These are phyloP conservation scores for Cyclotella atomus DNA, from an alignment of 108 stramenopile species.

Conservation along the genomic window DNA sequence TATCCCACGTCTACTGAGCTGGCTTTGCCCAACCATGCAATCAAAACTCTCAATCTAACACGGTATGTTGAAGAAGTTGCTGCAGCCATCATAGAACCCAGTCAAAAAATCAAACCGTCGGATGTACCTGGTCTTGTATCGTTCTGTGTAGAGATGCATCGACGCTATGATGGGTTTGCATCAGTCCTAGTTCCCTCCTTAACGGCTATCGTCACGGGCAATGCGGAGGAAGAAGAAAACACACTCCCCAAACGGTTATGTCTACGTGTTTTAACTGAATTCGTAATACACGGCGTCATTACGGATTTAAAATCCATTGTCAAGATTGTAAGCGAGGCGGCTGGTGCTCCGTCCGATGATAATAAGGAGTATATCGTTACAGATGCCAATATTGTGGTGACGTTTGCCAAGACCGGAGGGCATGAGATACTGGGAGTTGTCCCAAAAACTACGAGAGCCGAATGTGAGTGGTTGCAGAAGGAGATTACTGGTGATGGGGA, in stretches of 20 bases:
- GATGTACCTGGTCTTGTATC: slow-evolving; percentile 71
- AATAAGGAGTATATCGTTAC: slow-evolving; percentile 77
- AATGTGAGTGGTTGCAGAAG: slow-evolving; percentile 31
- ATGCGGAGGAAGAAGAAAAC: slow-evolving; percentile 43
- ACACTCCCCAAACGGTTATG: slow-evolving; percentile 65
- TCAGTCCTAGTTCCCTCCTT: slow-evolving; percentile 52
- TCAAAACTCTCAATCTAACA: slow-evolving; percentile 85
- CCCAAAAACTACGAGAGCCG: slow-evolving; percentile 50
- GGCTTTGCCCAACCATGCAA: slow-evolving; percentile 45
- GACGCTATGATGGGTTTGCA: slow-evolving; percentile 65
- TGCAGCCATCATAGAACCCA: slow-evolving; percentile 79
- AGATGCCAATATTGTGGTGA: slow-evolving; percentile 80
- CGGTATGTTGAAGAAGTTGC: slow-evolving; percentile 96
- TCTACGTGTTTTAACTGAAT: slow-evolving; percentile 74
- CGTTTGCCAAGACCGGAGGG: slow-evolving; percentile 81
- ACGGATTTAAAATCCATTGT: slow-evolving; percentile 71
- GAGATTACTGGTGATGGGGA: slow-evolving; percentile 40
- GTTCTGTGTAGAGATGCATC: slow-evolving; percentile 76
- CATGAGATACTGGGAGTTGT: slow-evolving; percentile 68
- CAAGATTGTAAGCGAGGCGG: slow-evolving; percentile 67
- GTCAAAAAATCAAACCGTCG: slow-evolving; percentile 62
- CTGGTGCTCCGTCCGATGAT: slow-evolving; percentile 54
- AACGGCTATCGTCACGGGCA: slow-evolving; percentile 51
- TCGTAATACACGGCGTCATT: slow-evolving; percentile 65
- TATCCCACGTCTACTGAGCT: slow-evolving; percentile 63